Base-by-base conservation (phyloP, 768 basidiomycete genomes). In the Cystofilobasidium bisporidii region DNA sequence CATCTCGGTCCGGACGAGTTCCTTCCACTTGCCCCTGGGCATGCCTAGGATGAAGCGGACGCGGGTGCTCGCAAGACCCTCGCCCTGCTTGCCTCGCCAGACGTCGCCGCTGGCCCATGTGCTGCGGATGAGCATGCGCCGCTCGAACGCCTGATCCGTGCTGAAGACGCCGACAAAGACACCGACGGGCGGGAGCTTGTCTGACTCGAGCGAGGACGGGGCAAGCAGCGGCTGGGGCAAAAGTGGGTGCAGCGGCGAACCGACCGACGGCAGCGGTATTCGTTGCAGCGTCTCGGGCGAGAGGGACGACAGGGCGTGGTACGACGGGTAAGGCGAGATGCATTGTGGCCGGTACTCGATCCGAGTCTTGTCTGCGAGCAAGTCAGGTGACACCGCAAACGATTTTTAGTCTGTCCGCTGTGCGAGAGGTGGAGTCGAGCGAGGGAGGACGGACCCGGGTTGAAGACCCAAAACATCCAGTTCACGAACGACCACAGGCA, bases 261-360 rank as follows among this genome's bases (percentile, higher is more conserved):
- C 66, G 47, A 67, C 26, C 3, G 66, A 32, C 4, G 66, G 66
- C 9, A 67, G 66, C 76, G 78, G 71, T 74, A 72, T 71, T 73
- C 78, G 67, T 76, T 79, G 74, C 74, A 82, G 70, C 72, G 76
- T 36, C 40, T 62, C 48, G 26, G 63, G 71, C 24, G 70, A 58
- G 30, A 70, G 66, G 74, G 72, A 68, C 30, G 79, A 74, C 81
- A 72, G 11, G 81, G 73, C 63, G 79, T 75, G 70, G 76, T 74
- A 63, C 76, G 75, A 69, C 9, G 62, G 82, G 72, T 71, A 80
- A 78, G 61, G 83, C 78, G 73, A 82, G n/a, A 74, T 84, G 78
- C 94, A 98, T 76, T 94, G 96, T 26, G 87, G 85, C 72, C 91
- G 85, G 92, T 92, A 98, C 56, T 92, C 92, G 10, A 96, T 80